These are phyloP conservation scores for Micractinium conductrix DNA, from an alignment of 139 green algal genomes.

Conservation along the genomic window DNA sequence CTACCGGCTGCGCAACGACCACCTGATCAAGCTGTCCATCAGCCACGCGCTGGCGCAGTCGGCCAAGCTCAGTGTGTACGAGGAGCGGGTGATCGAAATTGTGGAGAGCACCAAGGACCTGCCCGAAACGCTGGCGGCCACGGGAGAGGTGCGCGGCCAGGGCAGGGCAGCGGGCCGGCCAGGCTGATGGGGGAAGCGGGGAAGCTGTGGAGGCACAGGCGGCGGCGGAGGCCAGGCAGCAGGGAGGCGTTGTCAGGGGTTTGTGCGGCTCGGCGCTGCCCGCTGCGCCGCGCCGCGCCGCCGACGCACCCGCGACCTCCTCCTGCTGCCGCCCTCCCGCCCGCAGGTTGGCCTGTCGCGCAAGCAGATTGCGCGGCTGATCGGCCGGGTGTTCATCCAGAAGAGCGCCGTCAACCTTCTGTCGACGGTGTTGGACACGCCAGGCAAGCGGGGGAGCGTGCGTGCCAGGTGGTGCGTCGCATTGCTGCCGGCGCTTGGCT, in stretches of 20 bases:
- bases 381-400: constrained; percentile 82
- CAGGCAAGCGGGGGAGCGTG: too few species aligned
- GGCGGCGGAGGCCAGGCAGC: too few species aligned
- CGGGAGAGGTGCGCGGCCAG: constrained; percentile 32
- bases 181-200: background rate
- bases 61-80: constrained; percentile 87
- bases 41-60: constrained; percentile 63
- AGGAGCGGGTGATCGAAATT: constrained; percentile 80
- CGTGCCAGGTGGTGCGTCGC: too few species aligned
- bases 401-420: constrained; percentile 74
- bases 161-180: background rate
- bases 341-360: constrained; percentile 50
- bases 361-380: constrained; percentile 78
- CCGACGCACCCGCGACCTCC: background rate
- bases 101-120: constrained; percentile 76
- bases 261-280: too few species aligned
- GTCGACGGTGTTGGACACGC: constrained; percentile 52
- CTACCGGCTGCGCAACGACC: constrained; percentile 52
- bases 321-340: background rate
- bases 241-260: too few species aligned
- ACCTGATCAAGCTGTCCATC: constrained; percentile 70
- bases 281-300: background rate
- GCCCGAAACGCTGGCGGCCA: constrained; percentile 57
- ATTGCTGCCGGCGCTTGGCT: too few species aligned
- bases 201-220: background rate